phyloP scores from a whole-genome alignment of 108 stramenopile genomes.

The Discostella pseudostelligera region DNA sequence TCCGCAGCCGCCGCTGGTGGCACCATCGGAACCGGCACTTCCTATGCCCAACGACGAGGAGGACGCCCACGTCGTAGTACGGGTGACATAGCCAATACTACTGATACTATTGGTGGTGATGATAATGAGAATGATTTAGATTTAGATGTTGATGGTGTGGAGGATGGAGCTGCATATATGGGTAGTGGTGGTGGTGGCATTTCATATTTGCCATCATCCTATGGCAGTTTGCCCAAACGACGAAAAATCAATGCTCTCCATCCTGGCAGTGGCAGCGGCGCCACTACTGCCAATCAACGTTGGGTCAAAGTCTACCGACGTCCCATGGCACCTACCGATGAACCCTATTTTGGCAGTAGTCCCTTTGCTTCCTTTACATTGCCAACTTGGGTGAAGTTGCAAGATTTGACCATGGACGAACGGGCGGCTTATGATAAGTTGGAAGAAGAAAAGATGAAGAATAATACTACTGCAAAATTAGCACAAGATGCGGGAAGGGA shows the following conservation, averaged over 20 bases:
- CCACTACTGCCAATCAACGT: constrained; percentile 9
- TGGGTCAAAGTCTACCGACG: constrained; percentile 33
- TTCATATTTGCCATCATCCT: no score
- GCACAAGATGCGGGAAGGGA: no score
- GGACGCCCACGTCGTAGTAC: constrained; percentile 23
- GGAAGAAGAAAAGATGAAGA: no score
- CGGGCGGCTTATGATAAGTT: constrained; percentile 7
- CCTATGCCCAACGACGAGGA: constrained; percentile 1
- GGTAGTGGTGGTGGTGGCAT: no score
- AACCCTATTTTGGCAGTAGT: constrained; percentile 37
- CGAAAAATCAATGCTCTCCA: no score
- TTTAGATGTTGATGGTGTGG: no score
- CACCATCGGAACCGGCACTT: not conserved
- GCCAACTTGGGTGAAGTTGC: constrained; percentile 32
- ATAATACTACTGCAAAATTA: no score
- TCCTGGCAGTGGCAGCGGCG: no score
- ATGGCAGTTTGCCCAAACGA: no score
- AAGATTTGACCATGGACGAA: constrained; percentile 37
- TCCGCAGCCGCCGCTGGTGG: constrained; percentile 16
- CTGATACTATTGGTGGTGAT: no score
- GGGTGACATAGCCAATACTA: not conserved
- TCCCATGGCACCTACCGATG: constrained; percentile 26
- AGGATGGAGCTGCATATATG: no score
- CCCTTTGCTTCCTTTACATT: constrained; percentile 32
- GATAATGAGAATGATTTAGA: no score